Percentiles rank a stretch among this genome's conserved stretches.
These are phyloP conservation scores for Spiromastix sp. DNA, from an alignment of 2,329 filamentous ascomycete species.

Conservation along the genomic window DNA sequence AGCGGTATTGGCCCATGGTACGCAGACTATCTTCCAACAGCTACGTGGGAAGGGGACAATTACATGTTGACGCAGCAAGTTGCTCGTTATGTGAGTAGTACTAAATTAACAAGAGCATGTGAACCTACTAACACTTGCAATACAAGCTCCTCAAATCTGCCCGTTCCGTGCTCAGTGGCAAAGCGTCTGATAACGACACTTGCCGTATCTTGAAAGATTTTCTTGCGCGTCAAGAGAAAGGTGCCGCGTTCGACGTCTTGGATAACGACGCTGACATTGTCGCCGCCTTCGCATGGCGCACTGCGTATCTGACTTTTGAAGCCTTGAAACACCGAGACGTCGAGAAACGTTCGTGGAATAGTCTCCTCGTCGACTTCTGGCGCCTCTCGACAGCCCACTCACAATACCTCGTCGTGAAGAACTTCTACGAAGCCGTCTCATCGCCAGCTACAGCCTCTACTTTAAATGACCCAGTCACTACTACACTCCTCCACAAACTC, in stretches of 20 bases:
- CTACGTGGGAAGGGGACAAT: constrained; percentile 69
- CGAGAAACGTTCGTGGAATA: constrained; percentile 69
- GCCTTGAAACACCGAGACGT: constrained; percentile 63
- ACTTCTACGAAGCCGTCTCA: constrained; percentile 62
- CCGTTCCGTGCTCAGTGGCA: constrained; percentile 55
- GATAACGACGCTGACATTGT: constrained; percentile 60
- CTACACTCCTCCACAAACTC: constrained; percentile 51
- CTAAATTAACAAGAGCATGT: background rate
- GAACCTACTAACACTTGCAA: background rate
- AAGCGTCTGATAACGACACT: constrained; percentile 57
- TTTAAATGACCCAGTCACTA: constrained; percentile 46
- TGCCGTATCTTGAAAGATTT: constrained; percentile 56
- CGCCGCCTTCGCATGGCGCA: constrained; percentile 64
- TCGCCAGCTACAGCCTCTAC: constrained; percentile 41
- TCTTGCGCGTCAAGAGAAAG: constrained; percentile 55
- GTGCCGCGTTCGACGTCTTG: constrained; percentile 65
- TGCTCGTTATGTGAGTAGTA: constrained; percentile 50
- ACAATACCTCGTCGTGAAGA: constrained; percentile 69
- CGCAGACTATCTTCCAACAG: constrained; percentile 61
- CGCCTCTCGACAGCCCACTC: constrained; percentile 64
- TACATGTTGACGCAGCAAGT: constrained; percentile 78
- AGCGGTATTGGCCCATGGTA: constrained; percentile 68
- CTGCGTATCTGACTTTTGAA: constrained; percentile 64
- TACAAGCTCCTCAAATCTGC: constrained; percentile 59
- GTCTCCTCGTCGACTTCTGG: constrained; percentile 67